Evolutionary conservation across 306 rosid genomes (phyloP), one percentile per base, ranked within the genome.

Genomic region (Trifolium dubium): DNA sequence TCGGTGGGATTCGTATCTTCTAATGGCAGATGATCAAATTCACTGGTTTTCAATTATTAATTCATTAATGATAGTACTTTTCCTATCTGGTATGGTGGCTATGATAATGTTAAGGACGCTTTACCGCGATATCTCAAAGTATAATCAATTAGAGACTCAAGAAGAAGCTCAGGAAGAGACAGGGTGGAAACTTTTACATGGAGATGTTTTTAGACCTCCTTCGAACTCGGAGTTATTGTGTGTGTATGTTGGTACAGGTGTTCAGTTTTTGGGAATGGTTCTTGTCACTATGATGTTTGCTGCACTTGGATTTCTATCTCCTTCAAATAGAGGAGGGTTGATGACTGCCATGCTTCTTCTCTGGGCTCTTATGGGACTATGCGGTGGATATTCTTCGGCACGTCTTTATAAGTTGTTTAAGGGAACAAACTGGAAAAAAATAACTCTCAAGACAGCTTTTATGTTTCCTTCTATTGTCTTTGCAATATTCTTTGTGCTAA

Each of bases 91-190:
- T 60, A 93, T 93, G 96, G 96, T 90, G 67, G 98, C 98, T 44
- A 90, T 93, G 97, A 93, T 93, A 79, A 93, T 93, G 98, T 63
- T 93, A 90, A 86, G 98, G 71, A 93, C 98, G 5, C 98, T 91
- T 6, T 93, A 93, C 86, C 93, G 97, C 19, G 98, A 93, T 77
- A 93, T 93, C 79, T 93, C 98, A 5, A 89, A 89, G 86, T 93
- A 93, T 70, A 93, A 93, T 81, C 98, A 90, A 46, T 59, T 93
- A 64, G 97, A 90, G 84, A 88, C 96, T 17, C 97, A 90, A 49
- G 98, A 92, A 72, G 98, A 92, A 86, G 98, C 91, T 55, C 98
- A 87, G 74, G 96, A 92, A 79, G 98, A 92, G 84, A 82, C 98
- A 5, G 97, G 97, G 60, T 90, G 97, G 98, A 93, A 93, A 70